Conservation (phyloP, 768 basidiomycete genomes). For the Phlebiopsis flavidoalba region DNA sequence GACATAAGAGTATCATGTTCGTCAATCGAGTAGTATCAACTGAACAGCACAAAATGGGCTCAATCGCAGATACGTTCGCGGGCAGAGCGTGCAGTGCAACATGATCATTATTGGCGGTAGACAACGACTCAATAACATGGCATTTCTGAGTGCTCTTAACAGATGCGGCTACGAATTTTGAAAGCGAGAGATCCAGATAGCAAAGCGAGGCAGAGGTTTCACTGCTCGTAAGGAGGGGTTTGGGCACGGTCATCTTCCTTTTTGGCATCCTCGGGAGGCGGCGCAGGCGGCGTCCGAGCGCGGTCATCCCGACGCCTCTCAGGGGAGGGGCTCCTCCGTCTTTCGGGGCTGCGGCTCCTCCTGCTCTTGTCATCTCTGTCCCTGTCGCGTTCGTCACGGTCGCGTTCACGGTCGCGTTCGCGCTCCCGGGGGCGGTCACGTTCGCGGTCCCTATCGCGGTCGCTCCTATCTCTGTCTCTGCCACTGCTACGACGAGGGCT, state of each 20-base stretch:
- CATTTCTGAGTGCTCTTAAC: neutral
- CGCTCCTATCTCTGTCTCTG: constrained; percentile 24
- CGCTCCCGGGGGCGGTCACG: constrained; percentile 34
- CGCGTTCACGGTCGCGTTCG: constrained; percentile 29
- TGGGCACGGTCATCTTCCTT: constrained; percentile 48
- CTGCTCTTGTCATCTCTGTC: constrained; percentile 38
- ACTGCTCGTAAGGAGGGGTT: constrained; percentile 52
- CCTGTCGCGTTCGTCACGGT: constrained; percentile 25
- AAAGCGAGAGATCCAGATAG: neutral
- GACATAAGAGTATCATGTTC: neutral
- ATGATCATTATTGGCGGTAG: neutral
- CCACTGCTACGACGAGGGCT: constrained; percentile 22
- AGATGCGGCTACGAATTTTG: neutral
- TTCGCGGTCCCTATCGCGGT: constrained; percentile 27
- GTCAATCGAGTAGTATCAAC: no score
- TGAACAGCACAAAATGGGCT: no score
- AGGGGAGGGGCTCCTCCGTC: constrained; percentile 40
- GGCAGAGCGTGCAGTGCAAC: neutral
- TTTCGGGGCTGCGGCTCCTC: constrained; percentile 45
- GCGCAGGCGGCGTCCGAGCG: constrained; percentile 52
- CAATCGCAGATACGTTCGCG: no score
- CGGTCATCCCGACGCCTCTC: constrained; percentile 41
- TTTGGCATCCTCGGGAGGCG: constrained; percentile 34
- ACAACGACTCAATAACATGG: constrained; percentile 1
- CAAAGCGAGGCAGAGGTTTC: neutral